phyloP scores from a whole-genome alignment of 2,329 filamentous ascomycete species.

The Colletotrichum graminicola region DNA sequence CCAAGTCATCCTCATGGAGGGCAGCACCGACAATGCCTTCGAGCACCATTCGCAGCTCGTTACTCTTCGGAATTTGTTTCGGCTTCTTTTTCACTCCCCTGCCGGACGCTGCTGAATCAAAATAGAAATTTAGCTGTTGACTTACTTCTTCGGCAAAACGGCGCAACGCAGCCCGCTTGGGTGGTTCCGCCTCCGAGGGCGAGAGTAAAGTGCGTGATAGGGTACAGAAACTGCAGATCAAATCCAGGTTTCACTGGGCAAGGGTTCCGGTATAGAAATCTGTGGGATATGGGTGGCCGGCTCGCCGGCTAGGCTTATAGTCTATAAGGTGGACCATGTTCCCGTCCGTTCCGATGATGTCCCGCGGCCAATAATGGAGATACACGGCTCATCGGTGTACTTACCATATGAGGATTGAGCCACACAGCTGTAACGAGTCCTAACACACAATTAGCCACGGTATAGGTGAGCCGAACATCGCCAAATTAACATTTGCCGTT shows the following conservation, averaged over 20 bases:
- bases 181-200: not conserved
- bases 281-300: not conserved
- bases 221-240: slow-evolving; percentile 16
- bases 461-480: not conserved
- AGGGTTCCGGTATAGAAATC: not conserved
- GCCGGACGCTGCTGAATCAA: not conserved
- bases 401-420: not conserved
- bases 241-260: not conserved
- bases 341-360: slow-evolving; percentile 22
- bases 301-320: not conserved
- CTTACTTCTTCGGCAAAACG: not conserved
- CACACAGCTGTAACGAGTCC: too few species aligned
- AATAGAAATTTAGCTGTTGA: not conserved
- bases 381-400: not conserved
- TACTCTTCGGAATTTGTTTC: not conserved
- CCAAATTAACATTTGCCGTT: not conserved
- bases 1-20: not conserved
- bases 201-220: slow-evolving; percentile 9
- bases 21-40: not conserved
- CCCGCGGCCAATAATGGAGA: not conserved
- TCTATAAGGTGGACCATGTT: slow-evolving; percentile 18
- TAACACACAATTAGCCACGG: not conserved
- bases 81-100: not conserved
- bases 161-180: not conserved
- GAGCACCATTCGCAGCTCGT: not conserved